Conservation (phyloP, 1,284 basidiomycete species). For the Fistulinella staudtii region DNA sequence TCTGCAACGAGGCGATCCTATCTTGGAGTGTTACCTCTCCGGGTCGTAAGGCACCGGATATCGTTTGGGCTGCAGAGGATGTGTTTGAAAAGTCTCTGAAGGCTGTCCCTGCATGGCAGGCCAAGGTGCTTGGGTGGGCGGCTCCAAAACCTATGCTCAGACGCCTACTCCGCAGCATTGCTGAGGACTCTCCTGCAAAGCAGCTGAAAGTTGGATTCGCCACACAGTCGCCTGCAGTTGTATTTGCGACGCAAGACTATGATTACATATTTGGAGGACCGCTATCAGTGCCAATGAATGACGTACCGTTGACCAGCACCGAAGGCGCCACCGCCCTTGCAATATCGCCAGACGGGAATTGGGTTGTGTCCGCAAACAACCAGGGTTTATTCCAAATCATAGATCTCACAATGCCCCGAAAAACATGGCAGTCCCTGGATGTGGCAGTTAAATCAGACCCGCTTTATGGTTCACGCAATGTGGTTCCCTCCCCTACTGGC, state of each 20-base stretch:
- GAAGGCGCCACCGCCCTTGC: background rate
- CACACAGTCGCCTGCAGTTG: slow-evolving; percentile 4
- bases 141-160: slow-evolving; percentile 1
- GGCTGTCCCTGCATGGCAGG: slow-evolving; percentile 4
- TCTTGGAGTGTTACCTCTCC: slow-evolving; percentile 13
- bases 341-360: slow-evolving; percentile 17
- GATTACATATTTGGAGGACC: background rate
- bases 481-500: slow-evolving; percentile 12
- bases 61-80: slow-evolving; percentile 7
- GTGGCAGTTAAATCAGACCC: background rate
- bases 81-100: background rate
- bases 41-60: slow-evolving; percentile 1
- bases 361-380: slow-evolving; percentile 8
- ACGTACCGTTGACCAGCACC: background rate
- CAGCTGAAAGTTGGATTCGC: slow-evolving; percentile 2
- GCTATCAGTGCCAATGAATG: background rate
- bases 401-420: slow-evolving; percentile 6
- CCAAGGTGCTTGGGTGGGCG: slow-evolving; percentile 12
- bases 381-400: slow-evolving; percentile 12
- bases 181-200: background rate
- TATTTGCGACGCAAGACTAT: background rate
- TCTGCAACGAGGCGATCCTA: slow-evolving; percentile 10
- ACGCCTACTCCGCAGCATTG: too few species aligned
- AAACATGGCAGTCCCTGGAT: slow-evolving; percentile 6
- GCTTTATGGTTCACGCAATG: background rate